Evolutionary conservation across 192 early-diverging fungal species (phyloP), one percentile per base, ranked within the genome.

Genomic region (Hyaloraphidium curvatum): DNA sequence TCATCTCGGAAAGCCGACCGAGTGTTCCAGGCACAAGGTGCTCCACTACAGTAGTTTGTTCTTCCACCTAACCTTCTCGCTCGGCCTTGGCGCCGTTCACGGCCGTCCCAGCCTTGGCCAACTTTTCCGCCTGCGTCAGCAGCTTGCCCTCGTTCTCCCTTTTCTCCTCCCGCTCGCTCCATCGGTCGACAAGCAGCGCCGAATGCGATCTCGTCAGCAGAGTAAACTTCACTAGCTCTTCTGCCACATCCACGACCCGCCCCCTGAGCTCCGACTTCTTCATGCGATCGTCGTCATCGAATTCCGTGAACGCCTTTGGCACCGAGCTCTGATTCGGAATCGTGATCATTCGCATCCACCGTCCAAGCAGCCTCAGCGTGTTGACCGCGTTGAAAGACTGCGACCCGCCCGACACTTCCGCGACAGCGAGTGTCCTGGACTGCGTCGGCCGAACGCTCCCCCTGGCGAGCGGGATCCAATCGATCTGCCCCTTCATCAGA

Each of bases 321-420:
- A 73, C 66, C 0, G 70, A 73, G 11, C 60, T 63, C 55, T 73
- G 70, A 29, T 73, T 73, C 22, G 60, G 70, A 51, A 73, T 73
- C 2, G 65, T 67, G 23, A 73, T 63, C 70, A 73, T 73, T 3
- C 71, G 66, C 71, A 73, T 73, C 71, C 70, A 73, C 28, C 67
- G 41, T 4, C 71, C 71, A 23, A 73, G 61, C 17, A 73, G 52
- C 16, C 71, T 28, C 14, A 73, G 39, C 0, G 70, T 69, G 27
- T 73, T 73, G 30, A 73, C 71, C 0, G 67, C 37, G 30, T 73
- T 73, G 50, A 73, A 73, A 31, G 66, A 66, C 35, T 73, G 71
- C 3, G 71, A 73, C 0, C 71, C 71, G 0, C 71, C 67, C 41
- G 56, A 59, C 0, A 73, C 71, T 57, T 73, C 67, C 9, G 70